Evolutionary conservation across 805 yeast genomes (phyloP), one percentile per base, ranked within the genome.

Genomic region (Pichia rugopelliculosa): DNA sequence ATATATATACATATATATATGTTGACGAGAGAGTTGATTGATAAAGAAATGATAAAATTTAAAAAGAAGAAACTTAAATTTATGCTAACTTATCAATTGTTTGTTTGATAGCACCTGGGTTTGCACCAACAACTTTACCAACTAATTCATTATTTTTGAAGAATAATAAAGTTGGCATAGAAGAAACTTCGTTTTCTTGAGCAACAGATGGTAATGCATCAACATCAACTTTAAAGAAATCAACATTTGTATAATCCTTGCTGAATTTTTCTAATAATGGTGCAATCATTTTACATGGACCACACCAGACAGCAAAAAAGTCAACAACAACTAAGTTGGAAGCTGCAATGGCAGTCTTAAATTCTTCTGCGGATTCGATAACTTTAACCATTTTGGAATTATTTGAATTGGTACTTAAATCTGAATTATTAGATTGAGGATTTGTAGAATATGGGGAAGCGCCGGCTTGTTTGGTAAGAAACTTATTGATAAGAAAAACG

Each of bases 241-340:
- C 77, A 58, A 84, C 87, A 46, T 72, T 69, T 25, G 81, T 54
- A 78, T 82, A 82, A 67, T 82, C 79, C 41, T 69, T 67, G 39
- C 89, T 73, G 62, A 90, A 83, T 68, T 84, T 84, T 64, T 90
- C 96, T 59, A 91, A 72, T 72, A 87, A 73, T 59, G 99, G 99
- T 47, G 96, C 90, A 70, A 93, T 84, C 81, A 87, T 87, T 78
- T 91, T 93, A 77, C 99, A 91, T 53, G 99, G 98, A 59, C 97
- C 97, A 71, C 99, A 91, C 97, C 98, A 93, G 53, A 90, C 81
- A 60, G 98, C 98, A 65, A 79, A 90, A 75, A 91, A 93, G 74
- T 93, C 98, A 58, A 93, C 87, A 58, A 93, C 90, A 58, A 88
- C 90, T 63, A 88, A 75, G 59, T 84, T 86, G 37, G 53, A 30